phyloP scores from a whole-genome alignment of 352 stramenopile genomes.

The Thraustochytrium aureum region DNA sequence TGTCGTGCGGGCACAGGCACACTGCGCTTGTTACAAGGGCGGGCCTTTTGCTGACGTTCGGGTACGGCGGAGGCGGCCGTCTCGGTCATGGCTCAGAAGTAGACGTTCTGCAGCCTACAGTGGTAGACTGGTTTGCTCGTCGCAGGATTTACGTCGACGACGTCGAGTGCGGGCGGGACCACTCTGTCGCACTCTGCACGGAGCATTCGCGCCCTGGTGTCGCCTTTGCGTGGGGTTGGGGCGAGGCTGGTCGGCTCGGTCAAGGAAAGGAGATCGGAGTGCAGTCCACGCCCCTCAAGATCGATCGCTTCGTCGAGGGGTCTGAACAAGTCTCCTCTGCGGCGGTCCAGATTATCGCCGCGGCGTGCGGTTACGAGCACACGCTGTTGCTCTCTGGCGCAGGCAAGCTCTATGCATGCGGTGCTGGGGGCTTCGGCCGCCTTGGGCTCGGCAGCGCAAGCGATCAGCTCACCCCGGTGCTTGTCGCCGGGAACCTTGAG shows the following conservation, averaged over 20 bases:
- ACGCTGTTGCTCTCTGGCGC: conserved; percentile 25
- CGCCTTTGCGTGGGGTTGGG: conserved; percentile 45
- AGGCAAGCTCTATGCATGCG: conserved; percentile 51
- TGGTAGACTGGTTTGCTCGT: conserved; percentile 3
- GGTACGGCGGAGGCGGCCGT: conserved; percentile 31
- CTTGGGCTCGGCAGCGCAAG: conserved; percentile 18
- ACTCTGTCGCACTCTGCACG: conserved; percentile 29
- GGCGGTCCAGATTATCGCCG: conserved; percentile 34
- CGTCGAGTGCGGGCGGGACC: conserved; percentile 31
- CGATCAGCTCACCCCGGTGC: conserved; percentile 19
- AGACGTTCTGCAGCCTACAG: not conserved
- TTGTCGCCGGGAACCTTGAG: conserved; percentile 31
- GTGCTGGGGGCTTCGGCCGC: not conserved
- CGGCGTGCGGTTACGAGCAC: conserved; percentile 44
- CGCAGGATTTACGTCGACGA: conserved; percentile 15
- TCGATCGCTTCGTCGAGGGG: not conserved
- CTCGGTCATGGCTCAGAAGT: conserved; percentile 35
- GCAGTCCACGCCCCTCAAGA: conserved; percentile 10
- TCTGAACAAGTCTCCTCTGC: not conserved
- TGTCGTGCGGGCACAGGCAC: conserved; percentile 22
- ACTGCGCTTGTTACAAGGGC: conserved; percentile 28
- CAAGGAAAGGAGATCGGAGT: conserved; percentile 38
- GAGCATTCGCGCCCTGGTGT: not conserved
- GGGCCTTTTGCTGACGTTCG: conserved; percentile 37
- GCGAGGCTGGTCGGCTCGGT: conserved; percentile 38